Evolutionary conservation across 768 basidiomycete species (phyloP).

Genomic region (Dentipellis sp.): DNA sequence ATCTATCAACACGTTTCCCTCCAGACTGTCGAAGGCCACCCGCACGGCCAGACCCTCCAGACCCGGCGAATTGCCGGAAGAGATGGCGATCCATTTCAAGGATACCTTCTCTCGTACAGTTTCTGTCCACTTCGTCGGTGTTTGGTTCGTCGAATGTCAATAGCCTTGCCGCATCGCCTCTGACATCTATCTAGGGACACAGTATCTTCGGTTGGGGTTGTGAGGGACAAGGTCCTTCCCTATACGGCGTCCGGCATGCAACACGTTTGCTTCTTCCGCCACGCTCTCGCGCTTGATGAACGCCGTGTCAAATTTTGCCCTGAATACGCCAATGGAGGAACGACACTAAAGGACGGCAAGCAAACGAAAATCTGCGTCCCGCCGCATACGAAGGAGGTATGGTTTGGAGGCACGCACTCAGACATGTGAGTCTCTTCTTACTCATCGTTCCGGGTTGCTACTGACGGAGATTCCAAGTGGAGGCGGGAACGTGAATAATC

Average conservation of each 20-base stretch:
- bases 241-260: conserved; percentile 20
- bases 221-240: conserved; percentile 24
- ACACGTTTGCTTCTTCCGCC: conserved; percentile 31
- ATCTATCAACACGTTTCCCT: not conserved
- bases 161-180: no score
- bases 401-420: conserved; percentile 22
- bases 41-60: not conserved
- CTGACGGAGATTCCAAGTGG: not conserved
- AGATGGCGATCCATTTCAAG: not conserved
- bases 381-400: conserved; percentile 24
- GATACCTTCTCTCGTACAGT: conserved; percentile 8
- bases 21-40: not conserved
- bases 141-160: conserved; percentile 23
- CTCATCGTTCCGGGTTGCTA: no score
- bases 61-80: not conserved
- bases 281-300: conserved; percentile 39
- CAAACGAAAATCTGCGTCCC: not conserved
- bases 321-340: conserved; percentile 16
- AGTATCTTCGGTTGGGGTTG: conserved; percentile 35
- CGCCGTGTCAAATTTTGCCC: conserved; percentile 38
- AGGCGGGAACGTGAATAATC: conserved; percentile 6
- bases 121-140: conserved; percentile 35
- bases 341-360: not conserved
- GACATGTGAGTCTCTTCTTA: conserved; percentile 22
- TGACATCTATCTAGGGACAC: conserved; percentile 29